Evolutionary conservation across 495 filamentous ascomycete species (phyloP), one percentile per base, ranked within the genome.

Genomic region (Hyaloscypha variabilis): DNA sequence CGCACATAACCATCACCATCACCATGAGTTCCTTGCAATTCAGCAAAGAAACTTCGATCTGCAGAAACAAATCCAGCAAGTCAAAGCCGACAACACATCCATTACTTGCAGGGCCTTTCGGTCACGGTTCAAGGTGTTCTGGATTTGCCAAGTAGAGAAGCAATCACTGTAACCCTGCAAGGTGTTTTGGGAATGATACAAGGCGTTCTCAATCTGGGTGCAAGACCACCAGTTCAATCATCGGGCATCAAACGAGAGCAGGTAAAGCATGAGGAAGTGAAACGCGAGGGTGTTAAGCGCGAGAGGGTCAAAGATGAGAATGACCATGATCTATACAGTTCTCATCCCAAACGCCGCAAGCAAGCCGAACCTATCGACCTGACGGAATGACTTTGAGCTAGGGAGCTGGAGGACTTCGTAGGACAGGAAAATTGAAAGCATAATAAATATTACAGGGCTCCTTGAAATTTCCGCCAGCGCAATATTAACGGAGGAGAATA

Each of bases 221-320:
- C n/a, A n/a, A n/a, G n/a, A n/a, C n/a, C n/a, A n/a, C n/a, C n/a
- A n/a, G n/a, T n/a, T n/a, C n/a, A n/a, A n/a, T n/a, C n/a, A n/a
- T n/a, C n/a, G n/a, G n/a, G n/a, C n/a, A n/a, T n/a, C n/a, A n/a
- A n/a, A n/a, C n/a, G n/a, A n/a, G n/a, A n/a, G n/a, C n/a, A n/a
- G n/a, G n/a, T n/a, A n/a, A n/a, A n/a, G n/a, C n/a, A n/a, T n/a
- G n/a, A n/a, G n/a, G n/a, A n/a, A n/a, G n/a, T n/a, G n/a, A n/a
- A n/a, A 26, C 2, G 3, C 17, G 11, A 14, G 39, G 3, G 39
- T 46, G n/a, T 57, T 17, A 57, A 57, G 54, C 54, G n/a, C 34
- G 25, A 13, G 26, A 57, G 54, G 34, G 17, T 57, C 2, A 30
- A 34, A 28, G 8, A 83, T 66, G 63, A 77, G 82, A 13, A 77